A percentile compares a stretch with the other conserved stretches of the same genome.
These are phyloP conservation scores for Microbotryum intermedium DNA, from an alignment of 1,284 basidiomycete species.

Conservation along the genomic window DNA sequence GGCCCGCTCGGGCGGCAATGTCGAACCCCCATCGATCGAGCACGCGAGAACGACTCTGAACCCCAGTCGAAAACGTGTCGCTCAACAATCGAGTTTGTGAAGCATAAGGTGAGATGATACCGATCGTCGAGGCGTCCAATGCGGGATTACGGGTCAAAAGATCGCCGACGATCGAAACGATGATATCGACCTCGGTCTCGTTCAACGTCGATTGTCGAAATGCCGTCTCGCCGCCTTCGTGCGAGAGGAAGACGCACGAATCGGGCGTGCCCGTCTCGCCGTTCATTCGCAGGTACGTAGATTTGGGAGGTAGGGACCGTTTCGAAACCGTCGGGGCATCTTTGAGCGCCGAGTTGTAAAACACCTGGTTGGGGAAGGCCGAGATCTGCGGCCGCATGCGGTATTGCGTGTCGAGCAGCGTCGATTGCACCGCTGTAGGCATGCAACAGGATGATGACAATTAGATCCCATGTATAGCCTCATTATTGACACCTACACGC, in stretches of 20 bases:
- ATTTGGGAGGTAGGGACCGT: constrained; percentile 42
- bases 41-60: neutral
- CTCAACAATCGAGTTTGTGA: constrained; percentile 63
- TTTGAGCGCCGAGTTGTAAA: constrained; percentile 51
- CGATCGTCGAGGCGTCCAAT: constrained; percentile 63
- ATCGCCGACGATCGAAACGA: constrained; percentile 70
- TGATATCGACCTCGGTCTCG: constrained; percentile 61
- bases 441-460: no score
- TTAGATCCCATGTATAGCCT: neutral
- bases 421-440: constrained; percentile 53
- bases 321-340: constrained; percentile 51
- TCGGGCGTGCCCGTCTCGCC: neutral
- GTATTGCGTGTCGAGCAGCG: constrained; percentile 87
- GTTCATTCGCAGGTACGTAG: neutral
- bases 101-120: constrained; percentile 77
- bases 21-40: constrained; percentile 41
- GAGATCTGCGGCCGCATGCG: constrained; percentile 90
- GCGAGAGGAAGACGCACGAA: constrained; percentile 61
- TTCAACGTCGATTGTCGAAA: constrained; percentile 65
- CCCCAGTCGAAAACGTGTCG: constrained; percentile 41
- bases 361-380: constrained; percentile 70
- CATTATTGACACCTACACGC: no score
- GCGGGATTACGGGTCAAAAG: constrained; percentile 59
- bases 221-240: constrained; percentile 56
- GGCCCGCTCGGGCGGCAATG: constrained; percentile 54